Evolutionary conservation across 345 rosid species (phyloP), one percentile per base, ranked within the genome.

Genomic region (Bruguiera parviflora): DNA sequence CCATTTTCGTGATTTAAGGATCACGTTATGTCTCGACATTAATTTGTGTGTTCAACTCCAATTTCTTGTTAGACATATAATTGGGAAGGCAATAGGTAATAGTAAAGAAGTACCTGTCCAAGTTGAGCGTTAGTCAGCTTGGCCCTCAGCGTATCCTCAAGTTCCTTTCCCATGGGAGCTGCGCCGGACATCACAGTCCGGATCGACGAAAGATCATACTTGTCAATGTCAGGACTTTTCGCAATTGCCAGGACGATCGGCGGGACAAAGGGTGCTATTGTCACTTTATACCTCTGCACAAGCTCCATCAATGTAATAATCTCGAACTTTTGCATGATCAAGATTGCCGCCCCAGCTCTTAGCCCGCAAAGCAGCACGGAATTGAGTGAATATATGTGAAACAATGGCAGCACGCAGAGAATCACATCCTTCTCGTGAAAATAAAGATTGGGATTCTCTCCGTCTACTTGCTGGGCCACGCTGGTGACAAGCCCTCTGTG

Each of bases 381-480:
- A 73, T 89, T 86, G 5, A 92, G 68, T 1, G 90, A 86, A 25
- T 89, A 95, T 51, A 95, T 84, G 66, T 95, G 99, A 51, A 95
- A 95, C 86, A 92, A 62, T 0, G 99, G 97, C 75, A 90, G 58
- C 5, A 84, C 83, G 61, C 96, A 92, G 1, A 92, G 79, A n/a
- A 95, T 76, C 68, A 90, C 96, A 27, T 92, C 99, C 27, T 86
- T 85, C 0, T 74, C 81, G 66, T 83, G 80, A 62, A 88, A 84
- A 64, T 90, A 90, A 18, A 95, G 76, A 71, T 95, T 92, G 0
- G 99, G 96, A 61, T 95, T 95, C 37, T 95, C 99, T 7, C 99
- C 99, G 66, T 92, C 96, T 3, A 92, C 96, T 53, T 88, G 99
- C 66, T 95, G 99, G 0, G 93, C 96, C 24, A 92, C 89, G 70